Evolutionary conservation across 2,329 filamentous ascomycete species (phyloP).

Genomic region (Penicillium sp.): DNA sequence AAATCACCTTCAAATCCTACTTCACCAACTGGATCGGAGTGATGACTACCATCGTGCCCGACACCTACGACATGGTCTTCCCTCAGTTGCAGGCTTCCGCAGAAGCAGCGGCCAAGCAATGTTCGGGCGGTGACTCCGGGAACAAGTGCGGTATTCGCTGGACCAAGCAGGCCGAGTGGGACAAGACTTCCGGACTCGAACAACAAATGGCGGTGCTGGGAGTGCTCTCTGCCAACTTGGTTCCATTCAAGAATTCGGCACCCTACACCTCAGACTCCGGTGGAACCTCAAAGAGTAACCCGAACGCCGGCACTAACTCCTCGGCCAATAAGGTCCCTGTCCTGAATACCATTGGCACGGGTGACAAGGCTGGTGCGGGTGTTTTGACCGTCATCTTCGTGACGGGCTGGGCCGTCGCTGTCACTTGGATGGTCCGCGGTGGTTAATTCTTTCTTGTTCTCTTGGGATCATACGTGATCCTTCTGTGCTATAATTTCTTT

Average conservation of each 20-base stretch:
- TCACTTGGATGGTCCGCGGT: slow-evolving; percentile 35
- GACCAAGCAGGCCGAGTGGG: slow-evolving; percentile 37
- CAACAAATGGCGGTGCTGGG: slow-evolving; percentile 45
- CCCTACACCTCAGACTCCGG: slow-evolving; percentile 54
- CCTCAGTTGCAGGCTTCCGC: slow-evolving; percentile 62
- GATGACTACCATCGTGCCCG: slow-evolving; percentile 63
- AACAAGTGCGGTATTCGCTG: slow-evolving; percentile 57
- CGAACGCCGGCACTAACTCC: slow-evolving; percentile 40
- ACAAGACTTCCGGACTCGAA: slow-evolving; percentile 40
- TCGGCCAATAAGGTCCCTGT: slow-evolving; percentile 11
- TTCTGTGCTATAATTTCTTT: slow-evolving; percentile 18
- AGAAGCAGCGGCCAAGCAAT: slow-evolving; percentile 62
- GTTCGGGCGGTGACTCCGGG: slow-evolving; percentile 59
- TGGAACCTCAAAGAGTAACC: slow-evolving; percentile 57
- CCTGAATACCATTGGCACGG: slow-evolving; percentile 30
- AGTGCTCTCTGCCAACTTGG: slow-evolving; percentile 34
- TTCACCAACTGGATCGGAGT: slow-evolving; percentile 67
- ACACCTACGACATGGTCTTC: slow-evolving; percentile 56
- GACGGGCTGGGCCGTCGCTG: slow-evolving; percentile 26
- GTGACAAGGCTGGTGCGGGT: slow-evolving; percentile 40
- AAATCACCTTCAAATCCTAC: slow-evolving; percentile 73
- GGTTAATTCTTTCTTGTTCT: slow-evolving; percentile 12
- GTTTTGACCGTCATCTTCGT: slow-evolving; percentile 36
- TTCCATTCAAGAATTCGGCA: slow-evolving; percentile 31
- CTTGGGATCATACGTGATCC: slow-evolving; percentile 9